Conservation (phyloP, 768 basidiomycete genomes). For the Boletales sp. region DNA sequence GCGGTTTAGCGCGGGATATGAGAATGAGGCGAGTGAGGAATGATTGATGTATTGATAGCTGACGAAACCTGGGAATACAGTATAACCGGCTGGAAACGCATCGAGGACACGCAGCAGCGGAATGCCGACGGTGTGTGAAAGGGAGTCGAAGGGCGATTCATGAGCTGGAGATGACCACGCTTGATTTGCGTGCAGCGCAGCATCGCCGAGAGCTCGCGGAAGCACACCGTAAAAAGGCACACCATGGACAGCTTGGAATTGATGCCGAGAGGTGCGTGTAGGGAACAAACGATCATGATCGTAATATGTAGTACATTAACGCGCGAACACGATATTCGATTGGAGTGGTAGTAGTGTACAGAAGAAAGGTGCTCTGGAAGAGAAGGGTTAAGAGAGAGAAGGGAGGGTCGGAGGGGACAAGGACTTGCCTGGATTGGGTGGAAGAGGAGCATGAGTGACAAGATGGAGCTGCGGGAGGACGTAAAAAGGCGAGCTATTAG, state of each 20-base stretch:
- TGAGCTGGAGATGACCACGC: constrained; percentile 55
- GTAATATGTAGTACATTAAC: constrained; percentile 20
- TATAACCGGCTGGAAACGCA: constrained; percentile 36
- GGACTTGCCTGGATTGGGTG: constrained; percentile 63
- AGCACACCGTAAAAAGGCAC: constrained; percentile 58
- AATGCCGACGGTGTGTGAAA: constrained; percentile 39
- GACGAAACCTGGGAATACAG: constrained; percentile 6
- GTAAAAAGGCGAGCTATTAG: constrained; percentile 10
- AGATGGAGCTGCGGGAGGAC: constrained; percentile 45
- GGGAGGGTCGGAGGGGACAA: constrained; percentile 9
- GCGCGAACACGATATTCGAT: constrained; percentile 49
- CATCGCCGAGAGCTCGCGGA: constrained; percentile 56
- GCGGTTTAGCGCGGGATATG: constrained; percentile 26
- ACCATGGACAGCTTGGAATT: constrained; percentile 58
- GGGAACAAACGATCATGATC: constrained; percentile 24
- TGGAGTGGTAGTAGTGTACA: constrained; percentile 60
- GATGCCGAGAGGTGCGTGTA: constrained; percentile 33
- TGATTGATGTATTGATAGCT: constrained; percentile 2
- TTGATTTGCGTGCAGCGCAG: constrained; percentile 61
- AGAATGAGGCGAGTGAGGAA: constrained; percentile 23
- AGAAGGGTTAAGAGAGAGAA: constrained; percentile 6
- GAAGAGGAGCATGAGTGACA: constrained; percentile 62
- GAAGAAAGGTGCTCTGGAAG: constrained; percentile 56
- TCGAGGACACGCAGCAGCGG: constrained; percentile 37
- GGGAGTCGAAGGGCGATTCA: constrained; percentile 49